A percentile compares a stretch with the other conserved stretches of the same genome.
Conservation (phyloP, 176 grass and related monocot species). For the Chrysopogon serrulatus region DNA sequence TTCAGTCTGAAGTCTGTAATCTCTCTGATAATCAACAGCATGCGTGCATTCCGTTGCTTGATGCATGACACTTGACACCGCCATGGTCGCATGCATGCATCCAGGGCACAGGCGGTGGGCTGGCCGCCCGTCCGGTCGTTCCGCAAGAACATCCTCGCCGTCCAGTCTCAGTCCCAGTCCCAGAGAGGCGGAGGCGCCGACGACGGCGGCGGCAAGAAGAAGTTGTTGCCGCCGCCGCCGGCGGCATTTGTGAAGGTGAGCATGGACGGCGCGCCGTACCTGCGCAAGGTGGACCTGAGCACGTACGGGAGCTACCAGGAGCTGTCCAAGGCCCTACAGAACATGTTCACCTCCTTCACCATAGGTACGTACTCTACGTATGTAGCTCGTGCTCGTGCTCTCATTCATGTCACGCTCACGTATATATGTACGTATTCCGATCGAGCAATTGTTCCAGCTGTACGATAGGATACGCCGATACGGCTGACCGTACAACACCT, state of each 20-base stretch:
- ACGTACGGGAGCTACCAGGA: conserved; percentile 71
- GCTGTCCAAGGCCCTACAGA: conserved; percentile 64
- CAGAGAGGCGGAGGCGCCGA: conserved; percentile 7
- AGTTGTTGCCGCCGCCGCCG: not conserved
- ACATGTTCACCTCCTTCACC: conserved; percentile 72
- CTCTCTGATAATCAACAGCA: too few relatives aligned
- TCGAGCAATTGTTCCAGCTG: too few relatives aligned
- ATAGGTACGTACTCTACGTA: conserved; percentile 12
- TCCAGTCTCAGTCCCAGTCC: not conserved
- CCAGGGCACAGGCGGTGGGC: conserved; percentile 74
- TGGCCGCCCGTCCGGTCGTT: conserved; percentile 83
- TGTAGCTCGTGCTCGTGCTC: too few relatives aligned
- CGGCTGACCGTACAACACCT: not conserved
- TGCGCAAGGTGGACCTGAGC: conserved; percentile 89
- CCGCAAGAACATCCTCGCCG: conserved; percentile 73
- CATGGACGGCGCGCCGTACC: conserved; percentile 91
- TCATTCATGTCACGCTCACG: too few relatives aligned
- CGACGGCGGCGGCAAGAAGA: conserved; percentile 4
- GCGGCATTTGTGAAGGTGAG: conserved; percentile 72
- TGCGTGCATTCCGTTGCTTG: not conserved
- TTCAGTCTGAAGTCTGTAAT: too few relatives aligned
- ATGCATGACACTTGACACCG: too few relatives aligned
- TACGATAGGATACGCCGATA: not conserved
- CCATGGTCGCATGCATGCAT: too few relatives aligned
- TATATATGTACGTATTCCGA: not conserved